Evolutionary conservation across 805 yeast species (phyloP), one percentile per base, ranked within the genome.

Genomic region (Metschnikowia gruessii): DNA sequence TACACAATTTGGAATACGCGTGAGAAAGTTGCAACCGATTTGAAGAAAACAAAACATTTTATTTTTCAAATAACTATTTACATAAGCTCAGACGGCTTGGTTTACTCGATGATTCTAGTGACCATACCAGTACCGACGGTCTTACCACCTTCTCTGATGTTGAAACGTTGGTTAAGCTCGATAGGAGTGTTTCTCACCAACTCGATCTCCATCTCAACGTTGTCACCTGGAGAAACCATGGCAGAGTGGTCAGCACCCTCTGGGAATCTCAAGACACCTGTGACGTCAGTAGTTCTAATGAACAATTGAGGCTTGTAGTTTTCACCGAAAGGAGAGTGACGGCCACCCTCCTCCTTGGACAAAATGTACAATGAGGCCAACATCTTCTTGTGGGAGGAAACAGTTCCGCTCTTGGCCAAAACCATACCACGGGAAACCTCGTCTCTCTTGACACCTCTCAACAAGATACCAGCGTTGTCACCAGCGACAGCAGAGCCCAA

Each of bases 71-170:
- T 40, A 28, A 34, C 47, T 44, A 45, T 45, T 29, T 50, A 50
- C 49, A 30, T 39, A 47, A 32, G 39, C n/a, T 15, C 29, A 8
- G 30, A 4, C 21, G 28, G 8, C 28, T 33, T 26, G 18, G 48
- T 39, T 64, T 77, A 81, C 69, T 85, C 92, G 56, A 87, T 69
- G 70, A 89, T 83, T 74, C 96, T 85, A 63, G 99, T 94, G 62
- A 94, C 82, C 77, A 94, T 77, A 79, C 99, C 99, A 58, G 99
- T 94, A 74, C 97, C 99, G 58, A 94, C 97, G 57, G 99, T 94
- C 78, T 86, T 87, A 70, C 97, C 97, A 76, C 98, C 97, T 79
- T 94, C 99, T 83, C 99, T 94, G 70, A 94, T 80, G 83, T 94
- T 94, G 86, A 94, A 94, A 76, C 98, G 87, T 80, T 91, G 97